Percentiles rank a stretch among this genome's conserved stretches.
Conservation (phyloP, 371 early-diverging fungal species). For the Lichtheimia ornata region DNA sequence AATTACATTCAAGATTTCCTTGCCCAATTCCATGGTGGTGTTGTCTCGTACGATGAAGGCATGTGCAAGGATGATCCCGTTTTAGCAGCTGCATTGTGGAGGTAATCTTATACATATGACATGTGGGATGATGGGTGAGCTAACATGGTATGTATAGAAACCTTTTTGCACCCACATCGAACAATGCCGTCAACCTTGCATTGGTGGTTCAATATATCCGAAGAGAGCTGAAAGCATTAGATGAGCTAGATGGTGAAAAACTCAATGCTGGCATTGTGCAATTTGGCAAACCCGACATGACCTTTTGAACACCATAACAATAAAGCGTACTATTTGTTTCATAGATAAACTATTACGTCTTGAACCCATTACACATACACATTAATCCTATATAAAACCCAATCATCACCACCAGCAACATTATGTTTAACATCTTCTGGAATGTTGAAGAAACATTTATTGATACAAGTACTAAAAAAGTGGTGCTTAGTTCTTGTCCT, state of each 20-base stretch:
- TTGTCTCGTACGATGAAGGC: conserved; percentile 93
- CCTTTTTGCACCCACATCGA: conserved; percentile 62
- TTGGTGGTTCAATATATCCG: conserved; percentile 66
- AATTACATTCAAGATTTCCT: conserved; percentile 80
- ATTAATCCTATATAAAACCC: background rate
- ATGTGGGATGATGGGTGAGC: background rate
- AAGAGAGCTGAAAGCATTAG: conserved; percentile 62
- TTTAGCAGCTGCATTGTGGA: conserved; percentile 92
- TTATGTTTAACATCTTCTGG: background rate
- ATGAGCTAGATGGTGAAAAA: conserved; percentile 49
- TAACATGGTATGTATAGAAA: conserved; percentile 47
- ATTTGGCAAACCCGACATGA: conserved; percentile 34
- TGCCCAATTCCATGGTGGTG: conserved; percentile 86
- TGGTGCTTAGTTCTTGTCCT: conserved; percentile 50
- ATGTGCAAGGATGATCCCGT: conserved; percentile 88
- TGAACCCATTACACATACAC: background rate
- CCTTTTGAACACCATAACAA: background rate
- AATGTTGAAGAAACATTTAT: conserved; percentile 3
- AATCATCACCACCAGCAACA: background rate
- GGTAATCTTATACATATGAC: conserved; percentile 35
- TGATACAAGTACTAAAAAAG: background rate
- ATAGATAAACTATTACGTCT: background rate
- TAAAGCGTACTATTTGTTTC: background rate
- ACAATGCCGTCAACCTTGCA: conserved; percentile 61
- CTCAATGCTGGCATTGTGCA: conserved; percentile 44